These are phyloP conservation scores for Phaffia australis DNA, from an alignment of 768 basidiomycete species.

Conservation along the genomic window DNA sequence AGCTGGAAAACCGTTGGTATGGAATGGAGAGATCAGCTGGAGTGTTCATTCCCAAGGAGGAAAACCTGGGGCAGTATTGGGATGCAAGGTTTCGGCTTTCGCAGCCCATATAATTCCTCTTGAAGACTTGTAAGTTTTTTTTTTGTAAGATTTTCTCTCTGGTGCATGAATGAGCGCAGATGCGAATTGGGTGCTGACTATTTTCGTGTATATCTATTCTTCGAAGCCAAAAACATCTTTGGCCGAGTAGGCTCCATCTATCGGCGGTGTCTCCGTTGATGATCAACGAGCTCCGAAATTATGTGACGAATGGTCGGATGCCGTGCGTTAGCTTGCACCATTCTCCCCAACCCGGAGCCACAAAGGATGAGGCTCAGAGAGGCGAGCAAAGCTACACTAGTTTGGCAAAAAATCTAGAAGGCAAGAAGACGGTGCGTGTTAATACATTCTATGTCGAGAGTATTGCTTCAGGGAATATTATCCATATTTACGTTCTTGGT, in stretches of 20 bases:
- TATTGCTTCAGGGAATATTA: too few relatives aligned
- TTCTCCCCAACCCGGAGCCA: constrained; percentile 1
- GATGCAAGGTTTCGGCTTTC: constrained; percentile 5
- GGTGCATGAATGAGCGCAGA: too few relatives aligned
- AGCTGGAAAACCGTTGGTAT: constrained; percentile 2
- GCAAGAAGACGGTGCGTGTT: constrained; percentile 8
- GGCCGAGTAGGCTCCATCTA: constrained; percentile 7
- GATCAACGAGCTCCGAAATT: constrained; percentile 5
- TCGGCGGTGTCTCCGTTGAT: constrained; percentile 7
- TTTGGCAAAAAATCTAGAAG: constrained; percentile 8
- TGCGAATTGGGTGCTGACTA: not conserved
- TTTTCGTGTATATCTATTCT: too few relatives aligned
- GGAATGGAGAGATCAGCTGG: constrained; percentile 13
- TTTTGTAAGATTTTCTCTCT: too few relatives aligned
- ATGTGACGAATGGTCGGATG: constrained; percentile 10
- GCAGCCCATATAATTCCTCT: not conserved
- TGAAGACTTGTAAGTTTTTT: constrained; percentile 8
- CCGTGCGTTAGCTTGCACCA: constrained; percentile 3
- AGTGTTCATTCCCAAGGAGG: constrained; percentile 2
- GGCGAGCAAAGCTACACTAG: constrained; percentile 9
- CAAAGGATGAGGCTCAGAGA: not conserved
- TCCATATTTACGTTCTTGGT: too few relatives aligned
- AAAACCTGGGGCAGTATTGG: not conserved
- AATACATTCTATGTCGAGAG: too few relatives aligned
- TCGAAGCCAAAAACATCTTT: constrained; percentile 5